Base-by-base conservation (phyloP, 306 rosid species). In the Corylus americana region DNA sequence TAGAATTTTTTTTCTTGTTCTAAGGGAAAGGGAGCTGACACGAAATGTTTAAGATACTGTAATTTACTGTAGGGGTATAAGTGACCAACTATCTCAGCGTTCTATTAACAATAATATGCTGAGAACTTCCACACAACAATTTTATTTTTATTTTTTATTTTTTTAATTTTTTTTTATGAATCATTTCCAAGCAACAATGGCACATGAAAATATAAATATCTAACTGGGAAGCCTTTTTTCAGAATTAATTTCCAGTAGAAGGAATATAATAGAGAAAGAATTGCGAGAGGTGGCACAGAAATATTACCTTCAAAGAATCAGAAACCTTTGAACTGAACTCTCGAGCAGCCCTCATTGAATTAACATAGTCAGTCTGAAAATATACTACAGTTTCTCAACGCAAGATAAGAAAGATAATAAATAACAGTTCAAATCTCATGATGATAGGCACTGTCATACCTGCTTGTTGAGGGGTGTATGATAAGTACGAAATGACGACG, bases 401-500 rank as follows among this genome's bases (percentile, higher is more conserved):
- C 62, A 66, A 51, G 55, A 27, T 8, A 31, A 50, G 77, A 79
- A 74, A 78, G 18, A 77, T 18, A 51, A 74, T 37, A 75, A 75
- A 76, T 16, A 58, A 76, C 48, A 70, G 49, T 59, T 47, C 63
- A 74, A 81, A 80, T n/a, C 42, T 73, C 64, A 71, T 54, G 45
- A 13, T 20, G 16, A 27, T 18, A 61, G 55, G 39, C 31, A 68
- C 49, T 58, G 10, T 37, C 47, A 17, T 75, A 91, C 99, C 99
- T 95, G 99, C 89, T 91, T 95, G 87, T 90, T 95, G 76, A 95
- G 88, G 72, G 99, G 99, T 45, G 97, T 95, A 81, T 95, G 98
- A 83, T 93, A 95, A 70, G 99, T 93, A 68, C 99, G 95, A 87
- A 93, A 93, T 63, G 98, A 95, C 31, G 99, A 90, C 74, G 98